Evolutionary conservation across 2,329 filamentous ascomycete genomes (phyloP).

Genomic region (Malbranchea zuffiana): DNA sequence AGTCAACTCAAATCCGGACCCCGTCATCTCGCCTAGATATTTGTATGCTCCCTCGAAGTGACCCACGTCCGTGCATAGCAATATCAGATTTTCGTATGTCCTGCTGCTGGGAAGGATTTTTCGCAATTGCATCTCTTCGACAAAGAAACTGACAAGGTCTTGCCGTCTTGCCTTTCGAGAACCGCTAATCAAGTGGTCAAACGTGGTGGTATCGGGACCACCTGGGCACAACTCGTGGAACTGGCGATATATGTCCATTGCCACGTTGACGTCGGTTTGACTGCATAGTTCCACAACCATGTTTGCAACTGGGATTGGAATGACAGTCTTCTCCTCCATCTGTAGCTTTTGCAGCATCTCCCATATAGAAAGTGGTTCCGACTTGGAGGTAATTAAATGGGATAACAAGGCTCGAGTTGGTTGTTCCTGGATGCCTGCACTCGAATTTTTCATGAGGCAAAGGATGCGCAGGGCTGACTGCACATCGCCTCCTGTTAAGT

Average conservation of each 20-base stretch:
- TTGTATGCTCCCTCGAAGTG: constrained; percentile 29
- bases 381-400: constrained; percentile 41
- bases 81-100: constrained; percentile 53
- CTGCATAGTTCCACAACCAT: constrained; percentile 44
- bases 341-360: constrained; percentile 44
- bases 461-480: constrained; percentile 57
- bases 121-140: constrained; percentile 50
- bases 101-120: constrained; percentile 43
- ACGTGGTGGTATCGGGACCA: constrained; percentile 40
- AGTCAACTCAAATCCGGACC: constrained; percentile 22
- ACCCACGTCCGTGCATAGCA: constrained; percentile 41
- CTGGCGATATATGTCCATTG: constrained; percentile 51
- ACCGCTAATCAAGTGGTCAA: constrained; percentile 49
- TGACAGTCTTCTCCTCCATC: constrained; percentile 36
- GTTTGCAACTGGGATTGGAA: constrained; percentile 41
- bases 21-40: constrained; percentile 30
- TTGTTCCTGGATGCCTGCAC: constrained; percentile 45
- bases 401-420: constrained; percentile 55
- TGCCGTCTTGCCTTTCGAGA: constrained; percentile 39
- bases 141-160: constrained; percentile 49
- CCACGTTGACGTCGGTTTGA: constrained; percentile 37
- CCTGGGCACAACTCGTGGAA: constrained; percentile 42
- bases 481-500: constrained; percentile 51
- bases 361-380: constrained; percentile 43
- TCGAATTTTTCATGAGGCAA: constrained; percentile 59